These are phyloP conservation scores for Populus tremula DNA, from an alignment of 345 rosid genomes.

Conservation along the genomic window DNA sequence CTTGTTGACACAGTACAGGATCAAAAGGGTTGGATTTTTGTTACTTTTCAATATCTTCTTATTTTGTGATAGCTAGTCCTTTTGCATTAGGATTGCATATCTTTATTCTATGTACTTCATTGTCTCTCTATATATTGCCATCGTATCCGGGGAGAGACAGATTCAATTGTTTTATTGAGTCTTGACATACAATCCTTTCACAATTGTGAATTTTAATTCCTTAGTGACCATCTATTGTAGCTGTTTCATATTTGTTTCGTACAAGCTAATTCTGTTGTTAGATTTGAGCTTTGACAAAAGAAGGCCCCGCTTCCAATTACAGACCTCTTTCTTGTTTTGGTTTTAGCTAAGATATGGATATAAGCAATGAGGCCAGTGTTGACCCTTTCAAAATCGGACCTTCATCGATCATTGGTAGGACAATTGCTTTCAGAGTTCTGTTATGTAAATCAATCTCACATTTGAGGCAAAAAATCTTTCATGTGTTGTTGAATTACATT, in stretches of 20 bases:
- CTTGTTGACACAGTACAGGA: not conserved
- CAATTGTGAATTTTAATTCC: not conserved
- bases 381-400: constrained; percentile 90
- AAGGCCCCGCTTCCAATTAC: not conserved
- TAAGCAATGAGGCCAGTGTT: constrained; percentile 81
- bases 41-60: not conserved
- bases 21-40: constrained; percentile 6
- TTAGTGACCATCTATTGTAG: not conserved
- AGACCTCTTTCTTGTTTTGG: not conserved
- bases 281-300: not conserved
- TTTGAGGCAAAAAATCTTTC: constrained; percentile 52
- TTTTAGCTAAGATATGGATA: constrained; percentile 54
- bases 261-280: not conserved
- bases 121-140: not conserved
- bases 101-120: no score
- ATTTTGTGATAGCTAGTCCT: not conserved
- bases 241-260: not conserved
- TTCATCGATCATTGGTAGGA: constrained; percentile 71
- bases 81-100: not conserved
- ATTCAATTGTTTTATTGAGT: not conserved
- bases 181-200: not conserved
- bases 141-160: not conserved
- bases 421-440: constrained; percentile 78
- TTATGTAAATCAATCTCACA: constrained; percentile 74
- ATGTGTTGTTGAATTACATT: constrained; percentile 36